Evolutionary conservation across 2,329 filamentous ascomycete genomes (phyloP), one percentile per base, ranked within the genome.

Genomic region (Thielaviopsis ethacetica): DNA sequence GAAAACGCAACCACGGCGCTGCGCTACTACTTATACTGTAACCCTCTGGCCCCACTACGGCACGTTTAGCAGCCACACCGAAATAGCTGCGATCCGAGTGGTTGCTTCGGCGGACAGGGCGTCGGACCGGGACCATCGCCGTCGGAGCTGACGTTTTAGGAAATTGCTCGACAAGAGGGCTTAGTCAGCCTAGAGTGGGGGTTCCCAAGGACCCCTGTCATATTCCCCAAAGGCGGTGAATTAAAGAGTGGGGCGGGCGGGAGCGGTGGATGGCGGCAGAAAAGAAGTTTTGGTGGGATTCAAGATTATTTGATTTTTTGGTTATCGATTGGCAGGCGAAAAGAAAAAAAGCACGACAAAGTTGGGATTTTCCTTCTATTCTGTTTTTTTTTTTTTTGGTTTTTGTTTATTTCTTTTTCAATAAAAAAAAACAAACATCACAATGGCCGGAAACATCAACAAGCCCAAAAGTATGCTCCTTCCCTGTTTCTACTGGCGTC

Each of bases 371-470:
- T 49, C 21, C 27, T 57, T 57, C 38, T 53, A 26, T 2, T 34
- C 12, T 15, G 13, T 21, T 17, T 44, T 26, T 52, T 57, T 38
- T 13, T 27, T 19, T 30, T 47, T 15, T 27, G 19, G 44, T 50
- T 47, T 50, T 21, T 12, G 44, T 10, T 26, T 24, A 53, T 44
- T 30, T 44, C 50, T 34, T 44, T 53, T 34, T 13, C 47, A 24
- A 30, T 51, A 13, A 41, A 5, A 60, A 41, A 61, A 27, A 56
- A 15, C 22, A 34, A 38, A 30, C 17, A 12, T 24, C 22, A 69
- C 63, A 63, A 80, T 80, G 77, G 76, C 76, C 59, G 76, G 76
- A 62, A 72, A 76, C 66, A 74, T 80, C 56, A 80, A 73, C 64
- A 80, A 79, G 62, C 77, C 77, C 26, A 76, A 74, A 67, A 79